phyloP scores from a whole-genome alignment of 768 basidiomycete genomes.

The Lactifluus echinatus region DNA sequence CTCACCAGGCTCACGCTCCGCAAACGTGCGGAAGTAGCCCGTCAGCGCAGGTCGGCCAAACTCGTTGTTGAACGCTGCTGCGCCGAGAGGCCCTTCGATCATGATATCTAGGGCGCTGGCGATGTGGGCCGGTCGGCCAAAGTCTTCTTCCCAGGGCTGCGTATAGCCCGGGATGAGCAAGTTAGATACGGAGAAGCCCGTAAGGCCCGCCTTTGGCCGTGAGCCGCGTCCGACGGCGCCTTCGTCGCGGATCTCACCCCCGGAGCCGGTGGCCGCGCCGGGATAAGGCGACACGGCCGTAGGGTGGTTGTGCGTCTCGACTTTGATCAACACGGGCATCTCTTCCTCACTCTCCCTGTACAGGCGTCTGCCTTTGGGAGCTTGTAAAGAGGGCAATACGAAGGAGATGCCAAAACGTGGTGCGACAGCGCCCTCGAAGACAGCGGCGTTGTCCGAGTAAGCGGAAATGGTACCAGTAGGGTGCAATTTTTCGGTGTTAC shows the following conservation, averaged over 20 bases:
- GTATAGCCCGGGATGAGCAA: conserved; percentile 83
- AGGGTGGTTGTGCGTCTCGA: conserved; percentile 98
- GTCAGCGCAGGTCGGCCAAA: conserved; percentile 89
- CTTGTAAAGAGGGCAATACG: conserved; percentile 20
- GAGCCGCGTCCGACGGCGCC: conserved; percentile 93
- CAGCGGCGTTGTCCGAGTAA: conserved; percentile 97
- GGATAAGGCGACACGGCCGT: conserved; percentile 98
- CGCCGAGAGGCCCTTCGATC: conserved; percentile 91
- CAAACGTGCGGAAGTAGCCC: conserved; percentile 94
- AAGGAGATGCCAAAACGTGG: conserved; percentile 61
- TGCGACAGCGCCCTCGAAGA: conserved; percentile 67
- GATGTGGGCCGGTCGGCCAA: conserved; percentile 84
- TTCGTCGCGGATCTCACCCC: conserved; percentile 97
- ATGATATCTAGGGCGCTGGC: conserved; percentile 94
- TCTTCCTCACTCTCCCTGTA: conserved; percentile 57
- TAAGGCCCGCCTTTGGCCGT: conserved; percentile 89
- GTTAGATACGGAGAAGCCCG: conserved; percentile 91
- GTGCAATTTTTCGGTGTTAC: conserved; percentile 81
- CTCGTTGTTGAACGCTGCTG: conserved; percentile 96
- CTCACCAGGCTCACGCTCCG: conserved; percentile 58
- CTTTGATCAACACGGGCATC: conserved; percentile 90
- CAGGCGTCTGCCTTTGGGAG: conserved; percentile 22
- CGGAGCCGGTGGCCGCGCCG: conserved; percentile 97
- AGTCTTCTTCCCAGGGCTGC: conserved; percentile 95
- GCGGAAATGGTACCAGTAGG: conserved; percentile 83